A percentile compares a stretch with the other conserved stretches of the same genome.
Conservation (phyloP, 1,284 basidiomycete species). For the Trichosporon faecale region DNA sequence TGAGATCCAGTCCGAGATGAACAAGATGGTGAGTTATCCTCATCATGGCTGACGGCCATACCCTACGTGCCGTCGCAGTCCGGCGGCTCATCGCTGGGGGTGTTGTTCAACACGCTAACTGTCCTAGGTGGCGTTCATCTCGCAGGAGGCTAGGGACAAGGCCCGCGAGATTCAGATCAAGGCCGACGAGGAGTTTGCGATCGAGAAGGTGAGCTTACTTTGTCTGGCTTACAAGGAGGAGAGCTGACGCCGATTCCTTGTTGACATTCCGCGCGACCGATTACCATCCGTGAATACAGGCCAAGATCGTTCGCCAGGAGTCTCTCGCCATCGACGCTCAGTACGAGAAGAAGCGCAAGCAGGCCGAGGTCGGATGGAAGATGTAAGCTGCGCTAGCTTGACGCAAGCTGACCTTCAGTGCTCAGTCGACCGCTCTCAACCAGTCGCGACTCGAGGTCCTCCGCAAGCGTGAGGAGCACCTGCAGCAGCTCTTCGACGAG, state of each 20-base stretch:
- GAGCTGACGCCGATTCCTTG: not conserved
- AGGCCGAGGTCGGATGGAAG: constrained; percentile 86
- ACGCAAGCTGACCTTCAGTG: constrained; percentile 56
- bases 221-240: too few relatives aligned
- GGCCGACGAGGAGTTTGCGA: constrained; percentile 94
- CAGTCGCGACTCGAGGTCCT: constrained; percentile 88
- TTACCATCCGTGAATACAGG: constrained; percentile 56
- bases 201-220: constrained; percentile 71
- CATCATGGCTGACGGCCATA: not conserved
- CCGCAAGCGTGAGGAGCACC: constrained; percentile 85
- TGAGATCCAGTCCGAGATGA: constrained; percentile 95
- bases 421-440: constrained; percentile 94
- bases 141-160: constrained; percentile 93
- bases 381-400: constrained; percentile 61
- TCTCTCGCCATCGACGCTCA: constrained; percentile 85
- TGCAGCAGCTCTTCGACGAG: constrained; percentile 81
- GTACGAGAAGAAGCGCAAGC: constrained; percentile 91
- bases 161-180: constrained; percentile 94
- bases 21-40: constrained; percentile 80
- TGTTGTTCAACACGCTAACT: not conserved
- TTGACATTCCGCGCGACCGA: not conserved
- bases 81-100: not conserved
- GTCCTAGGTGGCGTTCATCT: constrained; percentile 87
- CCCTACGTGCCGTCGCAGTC: constrained; percentile 14
- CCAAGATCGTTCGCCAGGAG: constrained; percentile 92